Percentiles rank a stretch among this genome's conserved stretches.
These are phyloP conservation scores for Podaxis sp. DNA, from an alignment of 768 basidiomycete species.

Conservation along the genomic window DNA sequence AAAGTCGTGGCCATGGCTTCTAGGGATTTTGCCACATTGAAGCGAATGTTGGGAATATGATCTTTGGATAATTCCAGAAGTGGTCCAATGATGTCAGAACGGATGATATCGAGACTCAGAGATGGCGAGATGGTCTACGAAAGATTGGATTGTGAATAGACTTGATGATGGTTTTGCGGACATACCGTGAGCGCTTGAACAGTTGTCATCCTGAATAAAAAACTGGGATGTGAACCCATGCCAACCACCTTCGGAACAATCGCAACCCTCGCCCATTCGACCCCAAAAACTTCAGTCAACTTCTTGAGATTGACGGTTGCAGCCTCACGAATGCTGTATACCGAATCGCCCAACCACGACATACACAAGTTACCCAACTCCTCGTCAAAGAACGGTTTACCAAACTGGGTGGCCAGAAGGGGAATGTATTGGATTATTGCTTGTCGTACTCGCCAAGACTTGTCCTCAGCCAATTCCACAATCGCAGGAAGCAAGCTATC, in stretches of 20 bases:
- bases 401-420: constrained; percentile 96
- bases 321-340: constrained; percentile 98
- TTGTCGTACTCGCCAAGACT: constrained; percentile 99
- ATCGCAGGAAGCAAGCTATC: constrained; percentile 97
- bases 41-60: constrained; percentile 97
- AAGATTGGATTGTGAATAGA: constrained; percentile 12
- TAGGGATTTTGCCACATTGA: constrained; percentile 95
- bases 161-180: constrained; percentile 16
- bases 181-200: constrained; percentile 96
- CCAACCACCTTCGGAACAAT: constrained; percentile 97
- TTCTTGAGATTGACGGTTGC: constrained; percentile 96
- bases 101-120: constrained; percentile 79
- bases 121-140: constrained; percentile 91
- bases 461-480: constrained; percentile 97
- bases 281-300: constrained; percentile 96
- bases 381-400: constrained; percentile 96
- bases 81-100: constrained; percentile 79
- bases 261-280: constrained; percentile 91
- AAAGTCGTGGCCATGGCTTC: constrained; percentile 83
- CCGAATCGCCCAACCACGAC: constrained; percentile 98
- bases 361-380: constrained; percentile 96
- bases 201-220: constrained; percentile 97
- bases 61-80: constrained; percentile 82
- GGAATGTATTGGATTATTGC: constrained; percentile 99
- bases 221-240: constrained; percentile 97